Evolutionary conservation across 192 early-diverging fungal genomes (phyloP), one percentile per base, ranked within the genome.

Genomic region (Coemansia sp.): DNA sequence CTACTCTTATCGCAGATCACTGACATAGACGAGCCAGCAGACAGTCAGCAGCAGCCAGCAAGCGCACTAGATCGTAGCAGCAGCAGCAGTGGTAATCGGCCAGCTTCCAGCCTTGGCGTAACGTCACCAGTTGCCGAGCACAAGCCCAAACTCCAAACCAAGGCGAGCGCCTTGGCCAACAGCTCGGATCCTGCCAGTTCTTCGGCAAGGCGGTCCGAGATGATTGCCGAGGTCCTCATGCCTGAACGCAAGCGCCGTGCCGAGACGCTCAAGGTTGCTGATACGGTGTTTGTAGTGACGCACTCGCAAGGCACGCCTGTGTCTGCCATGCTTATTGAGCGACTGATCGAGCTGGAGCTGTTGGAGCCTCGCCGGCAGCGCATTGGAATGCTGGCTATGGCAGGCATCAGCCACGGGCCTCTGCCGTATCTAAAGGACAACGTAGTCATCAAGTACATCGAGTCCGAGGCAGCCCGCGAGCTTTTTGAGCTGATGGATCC

Each of bases 231-330:
- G 39, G 62, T 64, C 32, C 61, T 82, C 17, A 76, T 82, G 80
- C 80, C 74, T 6, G 65, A 63, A 66, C 64, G 66, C 35, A 52
- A 52, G 38, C 38, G 19, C 52, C 75, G 75, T 6, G 75, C 66
- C 6, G 65, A 76, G 40, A 60, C 43, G 14, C 75, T 85, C 21
- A 62, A 67, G n/a, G 66, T 47, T 10, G 83, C 83, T 0, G 92
- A 96, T 76, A 85, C 92, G 1, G 87, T 98, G 13, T 87, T 98
- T 69, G 87, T 97, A 47, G 90, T 93, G 2, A 95, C 96, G 1
- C 97, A 98, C 76, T 93, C 91, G 30, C 97, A 99, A 77, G 97
- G 97, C 43, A 95, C 93, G 1, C 94, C 95, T 0, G 95, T 96
- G 4, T 91, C 93, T 6, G 87, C 89, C 23, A 82, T 95, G 59